Base-by-base conservation (phyloP, 2,329 filamentous ascomycete genomes). In the Pseudogymnoascus verrucosus region DNA sequence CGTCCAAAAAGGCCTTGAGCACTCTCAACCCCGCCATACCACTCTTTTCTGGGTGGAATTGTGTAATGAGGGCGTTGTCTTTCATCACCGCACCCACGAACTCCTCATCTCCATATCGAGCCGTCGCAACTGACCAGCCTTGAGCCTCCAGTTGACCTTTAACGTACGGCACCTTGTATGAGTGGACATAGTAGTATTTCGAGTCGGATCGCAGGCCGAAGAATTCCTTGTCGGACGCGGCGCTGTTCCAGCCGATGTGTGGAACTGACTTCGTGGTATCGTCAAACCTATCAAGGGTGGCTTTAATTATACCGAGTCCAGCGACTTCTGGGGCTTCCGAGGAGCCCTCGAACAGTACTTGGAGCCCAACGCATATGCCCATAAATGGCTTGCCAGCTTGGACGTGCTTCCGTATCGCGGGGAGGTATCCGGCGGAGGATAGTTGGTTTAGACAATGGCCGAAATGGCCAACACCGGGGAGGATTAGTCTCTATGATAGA, bases 181-280 rank as follows among this genome's bases (percentile, higher is more conserved):
- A 93, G 80, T 99, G 95, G 64, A 99, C 93, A 74, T 99, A 99
- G 79, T 99, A 99, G 80, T 99, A 99, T 76, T 98, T 99, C 73
- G 90, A 96, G 62, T 83, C 82, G 0, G 90, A 87, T 28, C 84
- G 80, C 62, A 99, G 78, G 64, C 89, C 92, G 75, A 93, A 97
- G 64, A 98, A 83, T 69, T 80, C 84, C 67, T 84, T 77, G 16
- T 77, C 73, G 66, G 69, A 72, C 8, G 88, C 86, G 51, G 96
- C 95, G 69, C 88, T 92, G 77, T 99, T 99, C 95, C 95, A 99
- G 63, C 95, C 95, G 75, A 99, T 99, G 78, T 99, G 96, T 40
- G 95, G 95, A n/a, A 99, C 96, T 39, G 92, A 88, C 78, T 98
- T 98, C 71, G 84, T 79, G 34, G 77, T 75, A 74, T 90, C 86